phyloP scores from a whole-genome alignment of 148 eudicot genomes.

The Spergularia bocconei region DNA sequence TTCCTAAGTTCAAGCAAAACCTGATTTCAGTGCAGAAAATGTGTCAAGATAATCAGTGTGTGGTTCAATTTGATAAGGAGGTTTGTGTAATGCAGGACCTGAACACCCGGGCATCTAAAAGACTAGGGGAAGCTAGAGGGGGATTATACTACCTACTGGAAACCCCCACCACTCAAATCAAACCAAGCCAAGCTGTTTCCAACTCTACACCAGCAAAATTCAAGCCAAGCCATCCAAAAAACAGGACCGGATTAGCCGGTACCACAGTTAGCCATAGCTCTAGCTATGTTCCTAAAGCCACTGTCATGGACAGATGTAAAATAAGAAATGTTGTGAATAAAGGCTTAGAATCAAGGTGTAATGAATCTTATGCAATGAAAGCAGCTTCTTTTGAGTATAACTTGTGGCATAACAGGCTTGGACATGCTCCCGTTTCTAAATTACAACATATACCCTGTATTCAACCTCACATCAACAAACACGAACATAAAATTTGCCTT shows the following conservation, averaged over 20 bases:
- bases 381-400: not conserved
- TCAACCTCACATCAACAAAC: too few species aligned
- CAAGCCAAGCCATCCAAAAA: too few species aligned
- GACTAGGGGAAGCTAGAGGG: not conserved
- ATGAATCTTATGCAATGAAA: not conserved
- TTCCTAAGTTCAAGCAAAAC: conserved; percentile 1
- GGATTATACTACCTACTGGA: too few species aligned
- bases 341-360: too few species aligned
- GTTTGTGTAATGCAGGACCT: not conserved
- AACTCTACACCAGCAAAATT: too few species aligned
- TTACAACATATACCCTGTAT: not conserved
- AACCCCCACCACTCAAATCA: too few species aligned
- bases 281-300: too few species aligned
- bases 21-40: not conserved
- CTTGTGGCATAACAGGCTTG: not conserved
- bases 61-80: not conserved
- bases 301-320: not conserved
- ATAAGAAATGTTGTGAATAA: not conserved
- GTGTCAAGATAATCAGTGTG: not conserved
- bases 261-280: too few species aligned
- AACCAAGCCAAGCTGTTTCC: too few species aligned
- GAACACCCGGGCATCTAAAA: not conserved
- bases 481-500: not conserved
- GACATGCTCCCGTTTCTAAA: not conserved
- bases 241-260: too few species aligned